Percentiles rank a stretch among this genome's conserved stretches.
Conservation (phyloP, 73 alveolate species). For the Paramecium biaurelia region DNA sequence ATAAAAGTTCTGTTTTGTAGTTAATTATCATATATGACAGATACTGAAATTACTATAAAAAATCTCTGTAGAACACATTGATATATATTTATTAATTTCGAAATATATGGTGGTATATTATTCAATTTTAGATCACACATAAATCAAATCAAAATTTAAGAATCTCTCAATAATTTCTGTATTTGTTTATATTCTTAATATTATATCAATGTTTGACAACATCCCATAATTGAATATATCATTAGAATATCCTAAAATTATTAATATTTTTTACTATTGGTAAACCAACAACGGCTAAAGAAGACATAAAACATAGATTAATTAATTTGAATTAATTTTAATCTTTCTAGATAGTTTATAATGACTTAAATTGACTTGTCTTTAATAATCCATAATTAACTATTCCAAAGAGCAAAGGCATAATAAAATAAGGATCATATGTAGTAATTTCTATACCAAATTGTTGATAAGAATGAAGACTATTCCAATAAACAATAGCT, state of each 20-base stretch:
- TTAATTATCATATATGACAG: neutral
- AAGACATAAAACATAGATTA: constrained; percentile 13
- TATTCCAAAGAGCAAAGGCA: neutral
- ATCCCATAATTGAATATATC: constrained; percentile 10
- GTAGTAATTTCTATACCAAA: neutral
- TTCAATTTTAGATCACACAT: neutral
- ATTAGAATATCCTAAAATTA: neutral
- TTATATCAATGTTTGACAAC: neutral
- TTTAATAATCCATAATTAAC: neutral
- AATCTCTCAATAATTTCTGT: neutral
- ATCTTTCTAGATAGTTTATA: neutral
- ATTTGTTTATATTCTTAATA: neutral
- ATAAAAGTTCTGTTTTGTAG: neutral
- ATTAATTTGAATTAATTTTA: neutral
- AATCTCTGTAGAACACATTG: too few relatives aligned
- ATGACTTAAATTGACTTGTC: neutral
- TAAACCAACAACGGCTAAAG: neutral
- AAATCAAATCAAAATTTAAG: neutral
- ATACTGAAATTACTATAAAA: neutral
- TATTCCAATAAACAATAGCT: constrained; percentile 26
- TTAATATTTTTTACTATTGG: neutral
- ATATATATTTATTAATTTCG: too few relatives aligned
- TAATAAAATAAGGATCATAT: neutral
- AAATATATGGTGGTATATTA: neutral
- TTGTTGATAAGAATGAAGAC: neutral